Base-by-base conservation (phyloP, 2,329 filamentous ascomycete species). In the Leptoxyphium fumago region DNA sequence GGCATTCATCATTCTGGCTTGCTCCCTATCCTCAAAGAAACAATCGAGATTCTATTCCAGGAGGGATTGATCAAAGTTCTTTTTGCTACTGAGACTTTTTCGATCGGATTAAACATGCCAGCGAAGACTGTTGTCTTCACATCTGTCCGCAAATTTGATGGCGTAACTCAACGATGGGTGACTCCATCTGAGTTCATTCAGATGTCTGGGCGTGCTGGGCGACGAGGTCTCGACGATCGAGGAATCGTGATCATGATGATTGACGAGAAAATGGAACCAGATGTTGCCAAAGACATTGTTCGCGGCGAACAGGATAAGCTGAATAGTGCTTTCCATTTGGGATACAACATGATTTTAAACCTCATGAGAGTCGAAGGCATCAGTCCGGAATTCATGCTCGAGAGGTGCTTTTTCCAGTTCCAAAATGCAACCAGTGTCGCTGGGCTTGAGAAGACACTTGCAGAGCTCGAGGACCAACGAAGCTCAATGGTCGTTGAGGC, bases 171-270 rank as follows among this genome's bases (percentile, higher is more conserved):
- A 54, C 77, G 89, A 50, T 93, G 88, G 65, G 75, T 96, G 15
- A 95, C 88, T 0, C 86, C 87, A 1, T 94, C 86, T 10, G 91
- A 98, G 57, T 98, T 96, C 64, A 85, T 98, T 43, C 91, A 98
- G 61, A 98, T 98, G 91, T 94, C 91, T 43, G 91, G 91, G 48
- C 84, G 91, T 65, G 91, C 91, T 47, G 91, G 91, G 60, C 84
- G 91, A 74, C 81, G 91, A 77, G 91, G 91, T 66, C 82, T 98
- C 44, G 91, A 98, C 68, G 88, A 95, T 49, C 83, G 91, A 52
- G 91, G 91, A 74, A 93, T 96, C 54, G 91, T 98, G 53, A 96
- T 98, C 62, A 96, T 98, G 86, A 96, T 98, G 89, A 84, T 98
- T 49, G 83, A 93, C 58, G 84, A 93, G 62, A 86, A 91, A 67